Evolutionary conservation across 306 rosid species (phyloP).

Genomic region (Phaseolus lunatus): DNA sequence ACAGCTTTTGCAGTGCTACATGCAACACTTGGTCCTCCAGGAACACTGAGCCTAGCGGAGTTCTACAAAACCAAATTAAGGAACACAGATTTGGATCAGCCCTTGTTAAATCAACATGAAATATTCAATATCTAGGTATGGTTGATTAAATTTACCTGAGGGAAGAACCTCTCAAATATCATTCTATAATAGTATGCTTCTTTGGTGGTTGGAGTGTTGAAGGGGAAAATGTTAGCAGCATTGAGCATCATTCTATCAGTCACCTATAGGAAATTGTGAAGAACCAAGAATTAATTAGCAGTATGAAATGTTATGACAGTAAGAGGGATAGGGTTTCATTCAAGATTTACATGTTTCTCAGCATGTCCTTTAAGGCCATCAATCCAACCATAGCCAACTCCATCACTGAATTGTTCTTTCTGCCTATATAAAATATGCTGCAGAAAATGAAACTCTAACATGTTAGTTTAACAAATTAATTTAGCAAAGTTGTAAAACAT

Average conservation of each 20-base stretch:
- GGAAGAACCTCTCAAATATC: conserved; percentile 92
- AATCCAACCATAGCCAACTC: conserved; percentile 93
- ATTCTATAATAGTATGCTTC: conserved; percentile 87
- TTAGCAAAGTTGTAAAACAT: neutral
- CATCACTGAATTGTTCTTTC: conserved; percentile 92
- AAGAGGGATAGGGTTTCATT: neutral
- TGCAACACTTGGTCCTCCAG: conserved; percentile 90
- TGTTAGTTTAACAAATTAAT: conserved; percentile 26
- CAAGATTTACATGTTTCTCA: conserved; percentile 68
- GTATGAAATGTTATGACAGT: neutral
- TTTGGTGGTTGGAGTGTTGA: conserved; percentile 83
- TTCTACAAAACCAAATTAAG: conserved; percentile 55
- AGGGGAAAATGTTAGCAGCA: conserved; percentile 74
- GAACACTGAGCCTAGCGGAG: conserved; percentile 79
- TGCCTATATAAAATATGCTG: conserved; percentile 88
- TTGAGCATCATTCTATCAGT: conserved; percentile 79
- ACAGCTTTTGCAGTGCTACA: conserved; percentile 89
- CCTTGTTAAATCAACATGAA: conserved; percentile 1
- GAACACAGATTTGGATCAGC: conserved; percentile 5
- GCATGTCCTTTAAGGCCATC: conserved; percentile 88
- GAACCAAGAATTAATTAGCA: conserved; percentile 28
- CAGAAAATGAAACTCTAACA: conserved; percentile 37
- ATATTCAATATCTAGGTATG: neutral
- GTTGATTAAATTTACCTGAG: conserved; percentile 62
- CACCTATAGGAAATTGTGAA: conserved; percentile 55